A percentile compares a stretch with the other conserved stretches of the same genome.
Conservation (phyloP, 129 eudicot species). For the Dittrichia graveolens region DNA sequence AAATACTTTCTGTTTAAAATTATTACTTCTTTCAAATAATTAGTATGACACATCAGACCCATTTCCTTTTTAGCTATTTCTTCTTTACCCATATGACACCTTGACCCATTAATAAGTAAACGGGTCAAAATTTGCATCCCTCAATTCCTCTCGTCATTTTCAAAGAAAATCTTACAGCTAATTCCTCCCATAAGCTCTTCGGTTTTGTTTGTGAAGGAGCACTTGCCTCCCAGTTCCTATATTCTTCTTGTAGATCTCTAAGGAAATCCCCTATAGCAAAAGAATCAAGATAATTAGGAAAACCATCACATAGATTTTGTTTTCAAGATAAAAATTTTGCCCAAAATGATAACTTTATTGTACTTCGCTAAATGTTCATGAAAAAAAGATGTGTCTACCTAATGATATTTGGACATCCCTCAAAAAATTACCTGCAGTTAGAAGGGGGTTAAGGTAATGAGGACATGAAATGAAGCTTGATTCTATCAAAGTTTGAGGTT, state of each 20-base stretch:
- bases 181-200: slow-evolving; percentile 95
- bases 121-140: too few species aligned
- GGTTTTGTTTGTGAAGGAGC: slow-evolving; percentile 83
- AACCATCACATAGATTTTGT: slow-evolving; percentile 4
- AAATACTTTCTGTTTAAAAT: too few species aligned
- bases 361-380: slow-evolving; percentile 28
- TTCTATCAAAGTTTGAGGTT: slow-evolving; percentile 15
- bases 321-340: slow-evolving; percentile 20
- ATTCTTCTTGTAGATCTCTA: slow-evolving; percentile 92
- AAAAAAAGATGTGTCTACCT: slow-evolving; percentile 69
- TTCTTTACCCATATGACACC: too few species aligned
- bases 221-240: slow-evolving; percentile 75
- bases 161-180: slow-evolving; percentile 56
- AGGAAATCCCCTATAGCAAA: slow-evolving; percentile 72
- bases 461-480: slow-evolving; percentile 39
- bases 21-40: too few species aligned
- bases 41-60: too few species aligned
- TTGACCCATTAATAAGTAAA: not conserved
- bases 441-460: slow-evolving; percentile 53
- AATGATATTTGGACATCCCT: slow-evolving; percentile 91
- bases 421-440: slow-evolving; percentile 94
- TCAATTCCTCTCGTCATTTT: not conserved
- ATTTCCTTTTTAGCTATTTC: too few species aligned
- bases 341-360: slow-evolving; percentile 24
- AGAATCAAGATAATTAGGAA: slow-evolving; percentile 35